Evolutionary conservation across 139 green algal species (phyloP).

Genomic region (Chlorella sorokiniana): DNA sequence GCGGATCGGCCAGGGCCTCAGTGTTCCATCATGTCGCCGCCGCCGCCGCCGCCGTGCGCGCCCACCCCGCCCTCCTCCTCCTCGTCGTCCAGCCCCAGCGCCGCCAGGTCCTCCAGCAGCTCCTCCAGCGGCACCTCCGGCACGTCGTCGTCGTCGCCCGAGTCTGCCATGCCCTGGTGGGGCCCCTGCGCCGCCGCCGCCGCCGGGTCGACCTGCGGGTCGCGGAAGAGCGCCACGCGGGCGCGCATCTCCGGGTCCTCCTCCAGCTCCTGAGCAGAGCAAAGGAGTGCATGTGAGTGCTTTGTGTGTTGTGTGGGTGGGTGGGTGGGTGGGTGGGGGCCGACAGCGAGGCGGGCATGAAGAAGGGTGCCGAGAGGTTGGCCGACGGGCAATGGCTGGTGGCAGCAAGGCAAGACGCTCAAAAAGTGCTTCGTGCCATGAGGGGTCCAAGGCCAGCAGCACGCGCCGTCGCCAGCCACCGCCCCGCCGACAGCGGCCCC

Average conservation of each 20-base stretch:
- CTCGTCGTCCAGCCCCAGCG: conserved; percentile 58
- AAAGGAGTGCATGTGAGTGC: background rate
- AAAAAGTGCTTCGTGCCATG: too few species aligned
- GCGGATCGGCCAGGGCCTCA: too few species aligned
- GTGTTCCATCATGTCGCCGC: background rate
- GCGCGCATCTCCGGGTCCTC: conserved; percentile 81
- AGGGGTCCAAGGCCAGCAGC: too few species aligned
- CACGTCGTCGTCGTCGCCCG: conserved; percentile 35
- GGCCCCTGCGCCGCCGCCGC: background rate
- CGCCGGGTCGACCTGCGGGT: conserved; percentile 27
- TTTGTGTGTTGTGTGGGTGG: background rate
- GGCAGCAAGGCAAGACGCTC: too few species aligned
- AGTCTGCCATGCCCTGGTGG: conserved; percentile 9
- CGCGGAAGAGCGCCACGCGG: conserved; percentile 60
- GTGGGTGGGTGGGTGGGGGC: background rate
- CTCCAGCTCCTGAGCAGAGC: conserved; percentile 74
- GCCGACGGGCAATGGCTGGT: conserved; percentile 67
- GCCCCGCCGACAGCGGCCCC: too few species aligned
- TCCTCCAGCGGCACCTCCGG: conserved; percentile 92
- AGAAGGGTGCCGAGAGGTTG: background rate
- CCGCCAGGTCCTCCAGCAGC: conserved; percentile 89
- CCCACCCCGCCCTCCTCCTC: background rate
- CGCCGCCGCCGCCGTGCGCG: background rate
- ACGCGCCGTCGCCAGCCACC: too few species aligned
- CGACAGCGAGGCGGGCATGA: background rate